Evolutionary conservation across 305 asterid species (phyloP).

Genomic region (Fraxinus velutina): DNA sequence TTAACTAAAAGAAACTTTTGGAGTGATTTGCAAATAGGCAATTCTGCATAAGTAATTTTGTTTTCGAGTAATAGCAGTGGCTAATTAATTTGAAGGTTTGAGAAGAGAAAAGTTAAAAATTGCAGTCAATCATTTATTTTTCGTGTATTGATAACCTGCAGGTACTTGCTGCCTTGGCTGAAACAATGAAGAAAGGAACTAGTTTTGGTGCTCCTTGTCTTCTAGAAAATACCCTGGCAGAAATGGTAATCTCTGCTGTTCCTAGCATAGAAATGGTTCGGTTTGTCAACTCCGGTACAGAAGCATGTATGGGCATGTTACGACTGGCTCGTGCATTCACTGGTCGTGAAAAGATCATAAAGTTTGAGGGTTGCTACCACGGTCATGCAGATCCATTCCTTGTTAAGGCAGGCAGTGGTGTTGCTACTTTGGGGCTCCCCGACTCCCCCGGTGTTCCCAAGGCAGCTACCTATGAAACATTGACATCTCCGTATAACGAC

Average conservation of each 20-base stretch:
- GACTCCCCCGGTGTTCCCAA: slow-evolving; percentile 98
- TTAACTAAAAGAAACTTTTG: background rate
- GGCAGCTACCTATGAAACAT: slow-evolving; percentile 62
- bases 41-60: background rate
- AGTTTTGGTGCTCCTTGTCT: slow-evolving; percentile 99
- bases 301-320: slow-evolving; percentile 95
- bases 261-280: slow-evolving; percentile 98
- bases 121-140: background rate
- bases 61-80: background rate
- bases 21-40: background rate
- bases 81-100: background rate
- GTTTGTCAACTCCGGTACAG: slow-evolving; percentile 97
- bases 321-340: slow-evolving; percentile 95
- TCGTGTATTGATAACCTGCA: slow-evolving; percentile 25
- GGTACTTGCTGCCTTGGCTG: slow-evolving; percentile 91
- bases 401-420: slow-evolving; percentile 98
- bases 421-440: slow-evolving; percentile 93
- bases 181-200: slow-evolving; percentile 97
- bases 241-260: slow-evolving; percentile 92
- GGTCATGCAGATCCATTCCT: slow-evolving; percentile 99
- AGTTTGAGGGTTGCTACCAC: slow-evolving; percentile 97
- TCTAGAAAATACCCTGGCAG: slow-evolving; percentile 85
- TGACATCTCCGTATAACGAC: slow-evolving; percentile 82
- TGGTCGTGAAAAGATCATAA: slow-evolving; percentile 68
- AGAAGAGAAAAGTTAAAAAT: background rate